These are phyloP conservation scores for Moesziomyces parantarcticus DNA, from an alignment of 1,284 basidiomycete genomes.

Conservation along the genomic window DNA sequence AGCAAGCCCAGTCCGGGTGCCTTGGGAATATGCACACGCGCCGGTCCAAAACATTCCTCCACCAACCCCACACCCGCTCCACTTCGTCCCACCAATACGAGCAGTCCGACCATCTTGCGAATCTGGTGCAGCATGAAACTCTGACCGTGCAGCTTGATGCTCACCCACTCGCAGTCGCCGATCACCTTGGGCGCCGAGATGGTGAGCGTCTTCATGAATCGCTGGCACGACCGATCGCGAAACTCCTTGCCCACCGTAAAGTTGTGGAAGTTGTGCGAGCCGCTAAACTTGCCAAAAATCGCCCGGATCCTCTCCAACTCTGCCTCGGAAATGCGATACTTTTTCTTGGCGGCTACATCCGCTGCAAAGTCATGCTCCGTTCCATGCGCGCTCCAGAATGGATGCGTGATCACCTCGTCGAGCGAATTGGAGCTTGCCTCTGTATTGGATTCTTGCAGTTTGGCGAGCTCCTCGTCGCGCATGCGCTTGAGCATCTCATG, in stretches of 20 bases:
- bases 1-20: slow-evolving; percentile 94
- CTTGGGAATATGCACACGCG: slow-evolving; percentile 89
- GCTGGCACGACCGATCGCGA: slow-evolving; percentile 80
- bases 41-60: slow-evolving; percentile 73
- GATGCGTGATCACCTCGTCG: slow-evolving; percentile 52
- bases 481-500: slow-evolving; percentile 55
- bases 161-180: slow-evolving; percentile 93
- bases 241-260: slow-evolving; percentile 91
- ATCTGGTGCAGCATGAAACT: slow-evolving; percentile 98
- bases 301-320: slow-evolving; percentile 51
- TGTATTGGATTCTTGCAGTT: slow-evolving; percentile 19
- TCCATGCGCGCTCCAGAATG: slow-evolving; percentile 61
- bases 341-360: slow-evolving; percentile 60
- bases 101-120: slow-evolving; percentile 94
- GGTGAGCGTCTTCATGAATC: slow-evolving; percentile 70
- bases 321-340: slow-evolving; percentile 47
- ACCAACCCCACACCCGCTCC: slow-evolving; percentile 56
- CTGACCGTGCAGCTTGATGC: slow-evolving; percentile 92
- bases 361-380: slow-evolving; percentile 40
- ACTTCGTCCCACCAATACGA: slow-evolving; percentile 74
- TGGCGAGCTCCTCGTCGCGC: slow-evolving; percentile 16
- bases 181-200: slow-evolving; percentile 73
- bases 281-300: slow-evolving; percentile 52
- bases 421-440: slow-evolving; percentile 17
- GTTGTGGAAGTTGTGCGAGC: slow-evolving; percentile 86